phyloP scores from a whole-genome alignment of 257 asterid species.

The Oldenlandia corymbosa region DNA sequence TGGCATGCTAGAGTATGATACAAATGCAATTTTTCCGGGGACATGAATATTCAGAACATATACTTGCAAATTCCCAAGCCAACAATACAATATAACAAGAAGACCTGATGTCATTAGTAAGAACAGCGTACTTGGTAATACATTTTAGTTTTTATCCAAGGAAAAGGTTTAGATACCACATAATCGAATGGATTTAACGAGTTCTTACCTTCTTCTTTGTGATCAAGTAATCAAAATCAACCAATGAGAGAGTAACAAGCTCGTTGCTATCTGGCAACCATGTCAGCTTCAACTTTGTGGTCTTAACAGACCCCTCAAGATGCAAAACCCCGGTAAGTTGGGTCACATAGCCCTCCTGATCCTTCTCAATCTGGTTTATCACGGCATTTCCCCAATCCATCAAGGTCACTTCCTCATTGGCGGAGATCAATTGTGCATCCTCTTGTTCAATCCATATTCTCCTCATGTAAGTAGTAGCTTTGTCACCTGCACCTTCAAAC shows the following conservation, averaged over 20 bases:
- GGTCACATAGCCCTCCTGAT: constrained; percentile 57
- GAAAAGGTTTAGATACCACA: too few species aligned
- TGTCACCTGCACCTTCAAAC: constrained; percentile 87
- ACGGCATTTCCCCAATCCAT: constrained; percentile 98
- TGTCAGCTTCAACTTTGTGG: constrained; percentile 89
- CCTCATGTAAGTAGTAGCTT: constrained; percentile 64
- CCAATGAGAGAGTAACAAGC: constrained; percentile 58
- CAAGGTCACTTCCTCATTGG: constrained; percentile 74
- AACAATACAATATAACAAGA: background rate
- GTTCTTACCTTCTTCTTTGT: constrained; percentile 83
- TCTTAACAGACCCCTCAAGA: constrained; percentile 88
- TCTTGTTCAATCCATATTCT: constrained; percentile 79
- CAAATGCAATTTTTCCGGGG: background rate
- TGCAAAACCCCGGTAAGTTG: constrained; percentile 70
- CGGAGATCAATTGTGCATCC: constrained; percentile 75
- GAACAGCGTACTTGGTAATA: background rate
- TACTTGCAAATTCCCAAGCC: background rate
- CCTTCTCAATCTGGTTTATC: constrained; percentile 68
- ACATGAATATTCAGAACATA: background rate
- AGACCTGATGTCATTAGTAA: background rate
- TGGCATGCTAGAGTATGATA: too few species aligned
- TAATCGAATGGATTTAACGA: background rate
- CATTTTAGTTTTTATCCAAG: too few species aligned
- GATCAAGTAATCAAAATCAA: constrained; percentile 78
- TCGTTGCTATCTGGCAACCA: constrained; percentile 75